Conservation (phyloP, 345 rosid species). For the Lumnitzera littorea region DNA sequence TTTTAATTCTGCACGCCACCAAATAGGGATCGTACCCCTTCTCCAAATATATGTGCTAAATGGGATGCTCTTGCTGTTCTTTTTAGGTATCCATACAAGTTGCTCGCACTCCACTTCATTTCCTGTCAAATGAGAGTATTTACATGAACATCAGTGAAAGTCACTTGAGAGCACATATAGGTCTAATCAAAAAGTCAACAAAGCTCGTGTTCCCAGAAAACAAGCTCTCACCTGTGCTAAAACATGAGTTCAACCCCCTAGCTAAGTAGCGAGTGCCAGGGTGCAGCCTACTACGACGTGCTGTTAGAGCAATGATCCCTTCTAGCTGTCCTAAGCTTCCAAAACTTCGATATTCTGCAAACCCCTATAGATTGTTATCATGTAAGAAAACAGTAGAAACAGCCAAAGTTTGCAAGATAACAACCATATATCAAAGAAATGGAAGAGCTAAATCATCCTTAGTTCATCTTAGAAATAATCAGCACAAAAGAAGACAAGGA, state of each 20-base stretch:
- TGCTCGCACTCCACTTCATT: slow-evolving; percentile 99
- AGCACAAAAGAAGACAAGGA: too few species aligned
- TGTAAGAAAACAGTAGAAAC: slow-evolving; percentile 41
- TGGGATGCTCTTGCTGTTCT: slow-evolving; percentile 63
- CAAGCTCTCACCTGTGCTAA: slow-evolving; percentile 68
- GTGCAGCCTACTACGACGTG: slow-evolving; percentile 96
- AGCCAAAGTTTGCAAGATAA: slow-evolving; percentile 14
- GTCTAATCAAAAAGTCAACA: neutral
- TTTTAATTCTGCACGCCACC: slow-evolving; percentile 99
- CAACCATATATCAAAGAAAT: neutral
- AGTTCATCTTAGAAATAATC: too few species aligned
- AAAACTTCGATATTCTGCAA: slow-evolving; percentile 88
- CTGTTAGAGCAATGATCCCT: slow-evolving; percentile 84
- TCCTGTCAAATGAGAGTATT: slow-evolving; percentile 47
- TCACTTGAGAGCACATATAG: too few species aligned
- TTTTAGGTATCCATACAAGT: slow-evolving; percentile 88
- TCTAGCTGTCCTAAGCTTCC: slow-evolving; percentile 90
- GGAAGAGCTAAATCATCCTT: too few species aligned
- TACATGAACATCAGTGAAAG: too few species aligned
- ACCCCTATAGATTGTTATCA: slow-evolving; percentile 80
- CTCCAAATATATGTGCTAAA: slow-evolving; percentile 88
- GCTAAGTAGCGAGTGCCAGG: slow-evolving; percentile 99
- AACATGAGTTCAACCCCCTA: slow-evolving; percentile 95
- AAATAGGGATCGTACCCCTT: slow-evolving; percentile 93
- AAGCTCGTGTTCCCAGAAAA: neutral